Evolutionary conservation across 129 eudicot genomes (phyloP).

Genomic region (Lactuca sativa): DNA sequence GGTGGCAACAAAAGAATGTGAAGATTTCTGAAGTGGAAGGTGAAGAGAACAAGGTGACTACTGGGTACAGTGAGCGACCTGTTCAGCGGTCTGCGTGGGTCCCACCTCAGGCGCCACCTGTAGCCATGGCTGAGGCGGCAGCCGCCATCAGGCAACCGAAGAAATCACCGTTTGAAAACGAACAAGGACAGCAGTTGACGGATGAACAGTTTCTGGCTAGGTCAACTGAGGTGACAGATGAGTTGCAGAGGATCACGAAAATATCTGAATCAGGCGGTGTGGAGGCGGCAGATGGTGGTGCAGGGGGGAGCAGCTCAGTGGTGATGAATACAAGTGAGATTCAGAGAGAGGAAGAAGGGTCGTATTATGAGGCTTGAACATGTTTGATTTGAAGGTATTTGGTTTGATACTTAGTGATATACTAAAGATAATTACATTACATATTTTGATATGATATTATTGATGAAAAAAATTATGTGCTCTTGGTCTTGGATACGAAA

Average conservation of each 20-base stretch:
- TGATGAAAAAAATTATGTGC: too few species aligned
- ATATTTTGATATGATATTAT: too few species aligned
- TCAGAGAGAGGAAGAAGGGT: constrained; percentile 39
- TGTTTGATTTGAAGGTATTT: not conserved
- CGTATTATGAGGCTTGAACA: constrained; percentile 44
- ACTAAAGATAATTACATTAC: too few species aligned
- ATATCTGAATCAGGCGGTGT: constrained; percentile 79
- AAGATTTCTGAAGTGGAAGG: constrained; percentile 54
- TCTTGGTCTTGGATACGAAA: too few species aligned
- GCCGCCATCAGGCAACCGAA: constrained; percentile 90
- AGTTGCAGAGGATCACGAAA: constrained; percentile 67
- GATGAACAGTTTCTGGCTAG: constrained; percentile 66
- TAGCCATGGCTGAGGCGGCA: constrained; percentile 90
- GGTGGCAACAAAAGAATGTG: constrained; percentile 70
- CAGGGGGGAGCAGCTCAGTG: constrained; percentile 30
- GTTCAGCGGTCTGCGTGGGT: constrained; percentile 65
- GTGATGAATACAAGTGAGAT: constrained; percentile 41
- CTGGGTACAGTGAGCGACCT: constrained; percentile 46
- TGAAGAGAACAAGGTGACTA: constrained; percentile 38
- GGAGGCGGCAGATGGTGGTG: constrained; percentile 35
- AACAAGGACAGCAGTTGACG: constrained; percentile 33
- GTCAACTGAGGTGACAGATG: constrained; percentile 54
- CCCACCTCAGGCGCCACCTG: constrained; percentile 92
- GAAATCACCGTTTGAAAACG: constrained; percentile 49
- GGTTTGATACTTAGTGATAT: too few species aligned